These are phyloP conservation scores for Schoenoplectus tabernaemontani DNA, from an alignment of 202 grass and related monocot species.

Conservation along the genomic window DNA sequence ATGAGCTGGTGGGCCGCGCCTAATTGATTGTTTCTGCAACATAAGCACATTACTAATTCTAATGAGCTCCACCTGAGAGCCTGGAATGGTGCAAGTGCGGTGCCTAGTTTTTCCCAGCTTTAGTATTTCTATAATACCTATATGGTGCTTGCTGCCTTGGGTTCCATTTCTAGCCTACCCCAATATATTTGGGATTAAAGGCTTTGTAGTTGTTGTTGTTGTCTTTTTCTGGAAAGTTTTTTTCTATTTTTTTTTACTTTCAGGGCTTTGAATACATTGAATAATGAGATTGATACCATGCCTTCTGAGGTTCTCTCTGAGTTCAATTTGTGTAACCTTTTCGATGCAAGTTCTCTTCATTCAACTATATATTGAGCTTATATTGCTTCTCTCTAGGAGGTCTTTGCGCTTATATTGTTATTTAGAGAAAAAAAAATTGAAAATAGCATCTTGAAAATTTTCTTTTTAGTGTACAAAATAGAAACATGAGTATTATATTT, in stretches of 20 bases:
- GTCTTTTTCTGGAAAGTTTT: slow-evolving; percentile 3
- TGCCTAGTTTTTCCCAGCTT: too few relatives aligned
- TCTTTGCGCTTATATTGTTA: neutral
- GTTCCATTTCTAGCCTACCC: neutral
- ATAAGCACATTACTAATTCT: neutral
- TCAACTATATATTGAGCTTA: slow-evolving; percentile 6
- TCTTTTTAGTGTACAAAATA: too few relatives aligned
- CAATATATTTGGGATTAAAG: too few relatives aligned
- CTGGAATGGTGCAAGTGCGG: neutral
- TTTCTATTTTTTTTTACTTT: neutral
- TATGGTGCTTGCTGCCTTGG: too few relatives aligned
- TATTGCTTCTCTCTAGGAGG: neutral
- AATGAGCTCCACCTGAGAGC: neutral
- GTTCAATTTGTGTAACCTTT: slow-evolving; percentile 75
- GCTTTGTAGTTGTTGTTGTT: too few relatives aligned
- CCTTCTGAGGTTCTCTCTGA: slow-evolving; percentile 66
- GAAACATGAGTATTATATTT: too few relatives aligned
- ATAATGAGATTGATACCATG: slow-evolving; percentile 62
- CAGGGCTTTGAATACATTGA: slow-evolving; percentile 81
- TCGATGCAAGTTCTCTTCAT: slow-evolving; percentile 50
- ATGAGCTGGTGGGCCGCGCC: neutral
- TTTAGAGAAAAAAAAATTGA: neutral
- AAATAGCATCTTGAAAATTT: too few relatives aligned
- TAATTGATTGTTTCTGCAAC: neutral
- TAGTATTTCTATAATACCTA: too few relatives aligned